Percentiles rank a stretch among this genome's conserved stretches.
Evolutionary conservation across 352 stramenopile species (phyloP).

Genomic region (Phytopythium mirpurense): DNA sequence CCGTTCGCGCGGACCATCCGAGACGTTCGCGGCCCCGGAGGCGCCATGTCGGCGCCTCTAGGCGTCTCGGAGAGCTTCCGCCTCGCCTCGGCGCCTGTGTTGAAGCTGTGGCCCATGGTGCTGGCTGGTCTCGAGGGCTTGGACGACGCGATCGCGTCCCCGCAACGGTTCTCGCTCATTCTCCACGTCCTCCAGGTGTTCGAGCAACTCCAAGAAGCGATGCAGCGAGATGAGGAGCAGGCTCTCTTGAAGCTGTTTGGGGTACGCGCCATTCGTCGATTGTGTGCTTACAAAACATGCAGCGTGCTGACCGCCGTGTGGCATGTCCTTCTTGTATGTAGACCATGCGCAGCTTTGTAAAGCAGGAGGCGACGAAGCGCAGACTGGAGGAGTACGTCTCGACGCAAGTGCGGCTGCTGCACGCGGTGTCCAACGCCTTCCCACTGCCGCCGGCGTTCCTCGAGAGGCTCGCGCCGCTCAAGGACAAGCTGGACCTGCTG

Average conservation of each 20-base stretch:
- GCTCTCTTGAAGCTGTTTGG: constrained; percentile 32
- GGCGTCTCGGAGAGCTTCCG: constrained; percentile 29
- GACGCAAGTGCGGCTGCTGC: constrained; percentile 43
- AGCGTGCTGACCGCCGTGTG: background rate
- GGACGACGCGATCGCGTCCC: constrained; percentile 40
- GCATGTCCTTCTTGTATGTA: constrained; percentile 9
- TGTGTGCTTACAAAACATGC: no score
- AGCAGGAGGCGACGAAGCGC: constrained; percentile 46
- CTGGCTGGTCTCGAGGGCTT: constrained; percentile 31
- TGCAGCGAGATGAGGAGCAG: constrained; percentile 27
- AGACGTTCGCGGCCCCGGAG: background rate
- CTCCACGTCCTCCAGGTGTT: constrained; percentile 63
- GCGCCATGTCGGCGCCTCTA: background rate
- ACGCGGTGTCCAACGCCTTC: constrained; percentile 39
- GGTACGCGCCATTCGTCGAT: constrained; percentile 9
- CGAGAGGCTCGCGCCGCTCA: constrained; percentile 30
- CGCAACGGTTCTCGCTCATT: constrained; percentile 60
- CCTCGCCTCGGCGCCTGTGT: constrained; percentile 26
- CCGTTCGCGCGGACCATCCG: constrained; percentile 32
- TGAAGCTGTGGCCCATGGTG: constrained; percentile 49
- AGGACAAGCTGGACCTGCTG: constrained; percentile 51
- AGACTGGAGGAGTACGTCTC: constrained; percentile 28
- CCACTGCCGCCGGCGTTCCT: constrained; percentile 28
- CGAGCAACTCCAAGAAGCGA: constrained; percentile 40
- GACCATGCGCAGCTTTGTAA: constrained; percentile 46